These are phyloP conservation scores for Termitomyces sp. DNA, from an alignment of 768 basidiomycete species.

Conservation along the genomic window DNA sequence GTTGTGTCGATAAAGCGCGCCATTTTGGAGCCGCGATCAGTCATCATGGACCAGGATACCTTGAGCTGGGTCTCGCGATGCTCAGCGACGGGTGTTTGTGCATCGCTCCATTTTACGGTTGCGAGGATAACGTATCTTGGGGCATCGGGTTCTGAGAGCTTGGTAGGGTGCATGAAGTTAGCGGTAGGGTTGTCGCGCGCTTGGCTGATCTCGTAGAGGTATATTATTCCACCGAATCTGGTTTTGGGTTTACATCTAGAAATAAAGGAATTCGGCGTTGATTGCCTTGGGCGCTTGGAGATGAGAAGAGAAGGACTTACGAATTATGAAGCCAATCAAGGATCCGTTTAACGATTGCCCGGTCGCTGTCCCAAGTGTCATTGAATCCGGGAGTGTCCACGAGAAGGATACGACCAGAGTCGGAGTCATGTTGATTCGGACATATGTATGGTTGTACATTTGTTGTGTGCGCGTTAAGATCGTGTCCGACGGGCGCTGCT, in stretches of 20 bases:
- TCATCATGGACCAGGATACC: conserved; percentile 8
- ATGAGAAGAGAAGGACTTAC: conserved; percentile 11
- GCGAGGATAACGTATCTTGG: conserved; percentile 8
- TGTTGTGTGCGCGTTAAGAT: conserved; percentile 20
- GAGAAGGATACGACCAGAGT: conserved; percentile 17
- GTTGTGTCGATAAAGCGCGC: conserved; percentile 4
- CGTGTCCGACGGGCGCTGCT: conserved; percentile 18
- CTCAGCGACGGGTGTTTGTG: background rate
- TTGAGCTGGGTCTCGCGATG: conserved; percentile 9
- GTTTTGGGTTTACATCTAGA: conserved; percentile 8
- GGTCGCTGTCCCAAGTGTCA: conserved; percentile 19
- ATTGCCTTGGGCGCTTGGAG: background rate
- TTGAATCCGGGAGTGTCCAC: conserved; percentile 31
- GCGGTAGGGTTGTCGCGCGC: conserved; percentile 8
- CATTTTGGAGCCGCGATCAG: conserved; percentile 7
- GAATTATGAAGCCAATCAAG: conserved; percentile 23
- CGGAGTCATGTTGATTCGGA: background rate
- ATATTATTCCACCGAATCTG: conserved; percentile 12
- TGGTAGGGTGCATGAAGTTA: conserved; percentile 10
- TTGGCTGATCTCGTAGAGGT: conserved; percentile 11
- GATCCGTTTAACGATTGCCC: conserved; percentile 19
- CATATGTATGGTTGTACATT: conserved; percentile 12
- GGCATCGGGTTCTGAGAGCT: conserved; percentile 10
- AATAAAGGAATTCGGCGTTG: background rate
- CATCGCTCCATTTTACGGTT: conserved; percentile 9